Evolutionary conservation across 139 green algal genomes (phyloP).

Genomic region (Volvox reticuliferus): DNA sequence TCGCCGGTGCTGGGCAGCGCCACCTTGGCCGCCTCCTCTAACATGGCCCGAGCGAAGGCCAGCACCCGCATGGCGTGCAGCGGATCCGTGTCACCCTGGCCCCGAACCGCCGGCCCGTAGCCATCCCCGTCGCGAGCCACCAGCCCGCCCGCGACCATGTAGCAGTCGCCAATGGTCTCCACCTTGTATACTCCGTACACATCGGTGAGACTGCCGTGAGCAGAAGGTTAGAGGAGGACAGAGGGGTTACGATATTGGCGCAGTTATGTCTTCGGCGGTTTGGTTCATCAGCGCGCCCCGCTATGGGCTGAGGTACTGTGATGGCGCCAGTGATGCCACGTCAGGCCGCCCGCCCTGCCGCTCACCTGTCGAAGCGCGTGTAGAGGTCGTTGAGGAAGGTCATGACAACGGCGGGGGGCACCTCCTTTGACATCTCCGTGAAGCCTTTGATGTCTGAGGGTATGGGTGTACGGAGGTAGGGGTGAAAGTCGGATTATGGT

Average conservation of each 20-base stretch:
- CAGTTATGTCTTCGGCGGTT: not conserved
- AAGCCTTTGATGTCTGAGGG: conserved; percentile 63
- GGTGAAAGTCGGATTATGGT: too few relatives aligned
- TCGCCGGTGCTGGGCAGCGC: conserved; percentile 14
- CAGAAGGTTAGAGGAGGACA: not conserved
- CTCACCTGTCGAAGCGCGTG: conserved; percentile 48
- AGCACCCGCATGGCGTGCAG: conserved; percentile 50
- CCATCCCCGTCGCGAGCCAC: conserved; percentile 29
- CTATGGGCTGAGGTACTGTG: not conserved
- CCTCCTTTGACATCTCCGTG: conserved; percentile 62
- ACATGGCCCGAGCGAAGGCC: conserved; percentile 52
- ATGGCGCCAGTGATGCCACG: not conserved
- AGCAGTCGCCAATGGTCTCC: conserved; percentile 69
- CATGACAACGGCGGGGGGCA: conserved; percentile 62
- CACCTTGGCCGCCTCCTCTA: conserved; percentile 29
- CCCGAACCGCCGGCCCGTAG: conserved; percentile 27
- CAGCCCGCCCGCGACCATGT: conserved; percentile 60
- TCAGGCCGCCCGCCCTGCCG: too few relatives aligned
- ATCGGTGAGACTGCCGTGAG: not conserved
- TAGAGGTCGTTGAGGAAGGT: conserved; percentile 70
- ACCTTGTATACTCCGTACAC: conserved; percentile 51
- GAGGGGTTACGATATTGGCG: not conserved
- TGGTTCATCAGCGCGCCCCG: too few relatives aligned
- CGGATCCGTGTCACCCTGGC: conserved; percentile 29
- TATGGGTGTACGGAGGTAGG: not conserved